Percentiles rank a stretch among this genome's conserved stretches.
Conservation (phyloP, 2,329 filamentous ascomycete genomes). For the Pseudonectria foliicola region DNA sequence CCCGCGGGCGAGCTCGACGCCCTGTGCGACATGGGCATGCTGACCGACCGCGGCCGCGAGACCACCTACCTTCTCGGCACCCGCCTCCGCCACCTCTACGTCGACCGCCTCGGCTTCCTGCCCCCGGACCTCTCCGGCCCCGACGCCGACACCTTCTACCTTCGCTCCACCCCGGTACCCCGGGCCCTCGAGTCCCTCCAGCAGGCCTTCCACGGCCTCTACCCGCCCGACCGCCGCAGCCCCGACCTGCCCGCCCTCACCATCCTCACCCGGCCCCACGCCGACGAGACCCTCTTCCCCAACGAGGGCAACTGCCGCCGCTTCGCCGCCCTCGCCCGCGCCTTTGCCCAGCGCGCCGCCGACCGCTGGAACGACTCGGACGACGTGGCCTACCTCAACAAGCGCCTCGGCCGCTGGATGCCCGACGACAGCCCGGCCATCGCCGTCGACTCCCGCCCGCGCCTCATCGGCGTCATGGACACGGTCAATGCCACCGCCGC, state of each 20-base stretch:
- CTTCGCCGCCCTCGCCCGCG: constrained; percentile 60
- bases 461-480: constrained; percentile 88
- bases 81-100: constrained; percentile 63
- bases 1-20: constrained; percentile 64
- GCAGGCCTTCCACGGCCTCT: constrained; percentile 67
- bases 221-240: constrained; percentile 46
- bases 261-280: constrained; percentile 56
- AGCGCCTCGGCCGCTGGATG: constrained; percentile 78
- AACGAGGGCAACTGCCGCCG: constrained; percentile 69
- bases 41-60: constrained; percentile 67
- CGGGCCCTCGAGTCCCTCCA: constrained; percentile 73
- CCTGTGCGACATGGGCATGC: constrained; percentile 71
- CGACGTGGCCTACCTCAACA: constrained; percentile 79
- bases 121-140: constrained; percentile 48
- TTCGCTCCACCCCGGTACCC: constrained; percentile 67
- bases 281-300: constrained; percentile 73
- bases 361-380: constrained; percentile 66
- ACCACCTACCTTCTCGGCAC: constrained; percentile 64
- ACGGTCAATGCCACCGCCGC: constrained; percentile 84
- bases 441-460: constrained; percentile 75
- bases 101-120: constrained; percentile 68
- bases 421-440: constrained; percentile 60
- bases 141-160: constrained; percentile 57
- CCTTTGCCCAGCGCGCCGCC: constrained; percentile 66
- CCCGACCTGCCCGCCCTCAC: constrained; percentile 51